Evolutionary conservation across 441 rosid species (phyloP), one percentile per base, ranked within the genome.

Genomic region (Erodium trifolium): DNA sequence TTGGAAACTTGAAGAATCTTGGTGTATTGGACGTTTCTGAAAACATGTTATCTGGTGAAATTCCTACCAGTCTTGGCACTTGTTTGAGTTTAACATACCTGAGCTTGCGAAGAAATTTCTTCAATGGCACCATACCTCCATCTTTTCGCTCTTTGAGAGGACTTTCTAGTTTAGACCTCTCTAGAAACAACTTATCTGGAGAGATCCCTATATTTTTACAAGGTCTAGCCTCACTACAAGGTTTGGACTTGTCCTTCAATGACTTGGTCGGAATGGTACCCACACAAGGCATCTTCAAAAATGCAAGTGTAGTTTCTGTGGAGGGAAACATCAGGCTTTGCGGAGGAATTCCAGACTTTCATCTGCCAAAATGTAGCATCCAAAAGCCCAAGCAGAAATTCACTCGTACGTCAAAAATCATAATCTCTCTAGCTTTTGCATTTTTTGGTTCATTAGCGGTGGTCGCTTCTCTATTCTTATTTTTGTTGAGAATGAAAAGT

Each of bases 191-290:
- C 8, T 53, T 82, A 17, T 71, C 71, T 0, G 80, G 83, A 0
- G 10, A 37, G 23, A 72, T 81, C 47, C 80, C 77, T 1, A 41
- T 19, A 14, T 76, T 16, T 35, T 9, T 81, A 4, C 34, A 63
- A 9, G 27, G 12, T 5, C 64, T 73, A 39, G 17, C 11, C 18
- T 65, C 35, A 1, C 23, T 71, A 17, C 31, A 13, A 5, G 16
- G 18, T 39, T 29, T 77, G 39, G 68, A 75, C 62, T 39, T 80
- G 0, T 77, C 81, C 10, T 75, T 23, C 23, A 80, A 75, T 45
- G 51, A 72, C 13, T 69, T 80, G 8, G 70, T 67, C 27, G 78
- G 78, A 2, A 18, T 18, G 17, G 66, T 77, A 5, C 75, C 77
- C 27, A 39, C 37, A 4, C 6, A 13, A 10, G 79, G 81, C 13